Base-by-base conservation (phyloP, 257 asterid species). In the Forsythia viridissima region DNA sequence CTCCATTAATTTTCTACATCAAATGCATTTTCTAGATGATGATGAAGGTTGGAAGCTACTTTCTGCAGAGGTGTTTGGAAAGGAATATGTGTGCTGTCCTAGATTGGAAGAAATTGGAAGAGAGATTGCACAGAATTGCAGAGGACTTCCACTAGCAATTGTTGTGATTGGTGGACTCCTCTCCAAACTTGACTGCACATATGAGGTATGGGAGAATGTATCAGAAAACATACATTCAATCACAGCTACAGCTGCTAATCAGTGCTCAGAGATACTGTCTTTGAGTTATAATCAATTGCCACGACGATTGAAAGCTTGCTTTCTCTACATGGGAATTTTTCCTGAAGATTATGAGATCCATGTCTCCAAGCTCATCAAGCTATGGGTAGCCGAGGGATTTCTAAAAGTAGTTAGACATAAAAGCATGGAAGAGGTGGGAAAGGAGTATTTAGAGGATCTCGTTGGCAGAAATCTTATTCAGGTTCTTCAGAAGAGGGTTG, bases 1-100 rank as follows among this genome's bases (percentile, higher is more conserved):
- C 5, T 38, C 21, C 36, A 77, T 30, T 34, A 77, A 70, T 11
- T 75, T 15, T 72, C 79, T 20, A 43, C 72, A 81, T 77, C 65
- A 67, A 42, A 63, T 36, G 36, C 6, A 4, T 10, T 30, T 57
- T 4, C 2, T 52, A 52, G 8, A 52, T 16, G 61, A 4, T 4
- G 21, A 52, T 15, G 20, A 52, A 15, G 3, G 8, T 15, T 52
- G 61, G 61, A 16, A 52, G 61, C 61, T 52, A 52, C 61, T 52
- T 52, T 52, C 21, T 4, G 61, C 61, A 52, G 21, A 52, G 61
- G 61, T 52, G 20, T 52, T 76, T 51, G 67, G 36, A 40, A 24
- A 18, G 48, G 75, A 65, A 46, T 8, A 30, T 8, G 42, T 2
- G 3, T 5, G 63, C 63, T 5, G 8, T 16, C 63, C 9, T 2